Evolutionary conservation across 2,329 filamentous ascomycete genomes (phyloP), one percentile per base, ranked within the genome.

Genomic region (Emmonsiellopsis sp.): DNA sequence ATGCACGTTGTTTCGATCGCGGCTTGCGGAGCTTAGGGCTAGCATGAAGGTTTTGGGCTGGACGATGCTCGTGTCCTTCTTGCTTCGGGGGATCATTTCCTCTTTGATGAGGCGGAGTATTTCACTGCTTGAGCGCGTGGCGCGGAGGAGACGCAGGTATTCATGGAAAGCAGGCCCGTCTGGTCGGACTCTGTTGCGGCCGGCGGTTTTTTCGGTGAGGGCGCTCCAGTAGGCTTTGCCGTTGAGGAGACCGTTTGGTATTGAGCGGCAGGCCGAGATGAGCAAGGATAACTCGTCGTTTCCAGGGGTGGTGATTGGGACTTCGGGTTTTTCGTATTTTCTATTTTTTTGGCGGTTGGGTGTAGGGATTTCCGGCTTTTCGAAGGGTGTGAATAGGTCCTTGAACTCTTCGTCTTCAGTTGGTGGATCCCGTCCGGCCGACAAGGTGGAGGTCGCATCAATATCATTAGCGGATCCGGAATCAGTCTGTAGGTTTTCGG

Each of bases 211-310:
- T 1, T 75, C 67, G 6, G 85, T 87, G 54, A 96, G 73, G 5
- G 85, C 65, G 15, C 85, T 74, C 91, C 91, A 97, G 54, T 96
- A 97, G 34, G 77, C 77, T 51, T 79, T 70, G n/a, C 83, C 86
- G n/a, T 80, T 70, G 11, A 79, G 77, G 7, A 81, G 80, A 51
- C 80, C 77, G 50, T 80, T 78, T 34, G 84, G 78, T 34, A 80
- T 76, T 10, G 77, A 71, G 42, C 61, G 54, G 50, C 89, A 80
- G 6, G 84, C 79, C 45, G 81, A 74, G 42, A 95, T 69, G 16
- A 94, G 65, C 44, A 94, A 68, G 1, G 85, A 85, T 1, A 98
- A 78, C 0, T 76, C 79, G 55, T 75, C 75, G 56, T 78, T 79
- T n/a, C 71, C 69, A 0, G 80, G 76, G 11, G 61, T 64, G 8